A percentile compares a stretch with the other conserved stretches of the same genome.
Evolutionary conservation across 2,329 filamentous ascomycete genomes (phyloP).

Genomic region (Pestalotiopsis sp.): DNA sequence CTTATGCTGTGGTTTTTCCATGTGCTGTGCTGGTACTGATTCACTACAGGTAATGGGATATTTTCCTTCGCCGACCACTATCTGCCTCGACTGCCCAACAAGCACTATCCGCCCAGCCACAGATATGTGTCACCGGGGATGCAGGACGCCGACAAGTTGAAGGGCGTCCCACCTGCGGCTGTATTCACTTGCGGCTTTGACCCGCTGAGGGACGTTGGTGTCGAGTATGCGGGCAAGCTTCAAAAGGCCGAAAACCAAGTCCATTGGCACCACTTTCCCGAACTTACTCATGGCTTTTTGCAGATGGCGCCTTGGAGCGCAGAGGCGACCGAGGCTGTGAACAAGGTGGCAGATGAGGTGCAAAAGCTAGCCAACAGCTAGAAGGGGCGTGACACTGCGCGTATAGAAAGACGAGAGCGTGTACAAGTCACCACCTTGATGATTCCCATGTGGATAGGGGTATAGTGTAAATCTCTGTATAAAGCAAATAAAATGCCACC

Average conservation of each 20-base stretch:
- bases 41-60: slow-evolving; percentile 27
- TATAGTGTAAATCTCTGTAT: not conserved
- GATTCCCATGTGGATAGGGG: not conserved
- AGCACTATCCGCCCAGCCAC: slow-evolving; percentile 22
- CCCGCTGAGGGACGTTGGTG: slow-evolving; percentile 31
- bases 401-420: no score
- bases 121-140: slow-evolving; percentile 34
- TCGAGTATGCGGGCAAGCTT: slow-evolving; percentile 32
- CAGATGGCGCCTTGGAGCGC: slow-evolving; percentile 33
- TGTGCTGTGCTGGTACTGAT: not conserved
- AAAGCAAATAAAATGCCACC: not conserved
- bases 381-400: not conserved
- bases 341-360: not conserved
- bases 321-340: slow-evolving; percentile 22
- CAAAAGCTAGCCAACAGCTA: not conserved
- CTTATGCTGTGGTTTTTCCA: not conserved
- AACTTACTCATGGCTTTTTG: slow-evolving; percentile 31
- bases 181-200: slow-evolving; percentile 36
- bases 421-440: no score
- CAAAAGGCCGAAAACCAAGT: slow-evolving; percentile 29
- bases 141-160: slow-evolving; percentile 25
- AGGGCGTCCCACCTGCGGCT: slow-evolving; percentile 26
- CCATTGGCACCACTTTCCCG: slow-evolving; percentile 28
- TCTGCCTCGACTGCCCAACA: slow-evolving; percentile 21
- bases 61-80: slow-evolving; percentile 37